Conservation (phyloP, 2,329 filamentous ascomycete species). For the Fusarium sp. region DNA sequence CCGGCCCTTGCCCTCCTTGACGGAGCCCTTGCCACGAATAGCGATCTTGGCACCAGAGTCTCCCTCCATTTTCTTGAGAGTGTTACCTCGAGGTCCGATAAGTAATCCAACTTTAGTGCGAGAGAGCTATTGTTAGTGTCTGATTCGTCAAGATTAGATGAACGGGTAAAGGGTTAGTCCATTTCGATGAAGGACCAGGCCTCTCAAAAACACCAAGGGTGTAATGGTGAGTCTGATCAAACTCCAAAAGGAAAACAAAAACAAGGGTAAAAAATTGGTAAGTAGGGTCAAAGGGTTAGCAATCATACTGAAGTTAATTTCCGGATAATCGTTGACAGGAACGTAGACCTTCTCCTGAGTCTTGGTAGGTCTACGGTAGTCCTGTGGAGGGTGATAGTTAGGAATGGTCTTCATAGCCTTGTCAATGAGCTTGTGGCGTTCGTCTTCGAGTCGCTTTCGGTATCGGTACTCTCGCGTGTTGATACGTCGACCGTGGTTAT, state of each 20-base stretch:
- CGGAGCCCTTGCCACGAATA: constrained; percentile 98
- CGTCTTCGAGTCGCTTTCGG: constrained; percentile 96
- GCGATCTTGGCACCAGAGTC: constrained; percentile 99
- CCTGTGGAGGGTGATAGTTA: constrained; percentile 98
- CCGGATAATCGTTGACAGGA: constrained; percentile 99
- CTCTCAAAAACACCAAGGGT: constrained; percentile 53
- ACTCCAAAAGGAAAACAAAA: constrained; percentile 61
- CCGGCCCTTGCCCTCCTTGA: constrained; percentile 99
- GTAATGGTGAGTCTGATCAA: constrained; percentile 60
- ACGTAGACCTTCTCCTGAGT: constrained; percentile 99
- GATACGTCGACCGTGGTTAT: constrained; percentile 99
- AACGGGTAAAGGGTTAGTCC: constrained; percentile 48
- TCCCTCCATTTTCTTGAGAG: constrained; percentile 98
- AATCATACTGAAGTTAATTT: constrained; percentile 99
- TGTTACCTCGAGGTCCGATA: constrained; percentile 99
- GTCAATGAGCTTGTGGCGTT: constrained; percentile 98
- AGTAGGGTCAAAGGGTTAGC: constrained; percentile 96
- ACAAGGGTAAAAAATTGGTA: constrained; percentile 58
- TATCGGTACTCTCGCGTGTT: constrained; percentile 99
- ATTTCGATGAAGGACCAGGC: constrained; percentile 55
- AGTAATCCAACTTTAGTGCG: constrained; percentile 97
- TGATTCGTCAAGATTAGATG: constrained; percentile 58
- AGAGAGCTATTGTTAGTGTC: constrained; percentile 94
- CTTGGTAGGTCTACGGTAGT: constrained; percentile 99
- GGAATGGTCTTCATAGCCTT: constrained; percentile 99